Evolutionary conservation across 2,329 filamentous ascomycete genomes (phyloP), one percentile per base, ranked within the genome.

Genomic region (Coleophoma cylindrospora): DNA sequence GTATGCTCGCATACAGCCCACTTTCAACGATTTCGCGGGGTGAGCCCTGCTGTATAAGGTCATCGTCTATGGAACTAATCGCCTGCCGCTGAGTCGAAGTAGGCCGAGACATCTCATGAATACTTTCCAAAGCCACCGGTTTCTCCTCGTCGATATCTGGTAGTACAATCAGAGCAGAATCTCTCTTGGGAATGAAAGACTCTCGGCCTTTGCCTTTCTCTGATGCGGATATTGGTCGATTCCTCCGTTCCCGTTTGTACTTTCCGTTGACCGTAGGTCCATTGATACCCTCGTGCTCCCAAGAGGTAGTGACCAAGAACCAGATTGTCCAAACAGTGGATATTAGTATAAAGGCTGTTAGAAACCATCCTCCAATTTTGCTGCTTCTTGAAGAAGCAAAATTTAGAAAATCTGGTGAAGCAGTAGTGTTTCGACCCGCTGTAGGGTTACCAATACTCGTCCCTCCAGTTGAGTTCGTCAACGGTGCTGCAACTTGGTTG

Each of bases 381-480:
- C 71, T 71, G 12, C 38, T 64, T 7, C 63, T 64, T 0, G 61
- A 68, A 4, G 68, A 57, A 7, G 36, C 43, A 4, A 56, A 44
- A 14, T 37, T 27, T 14, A 44, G 36, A 37, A 17, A 2, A 40
- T 17, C 34, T 32, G 33, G 38, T 12, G 34, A 13, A 15, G 33
- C 48, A 13, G 36, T 45, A 14, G 44, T 43, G 33, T 60, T 62
- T 36, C 53, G 49, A 2, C 63, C 63, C 0, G 62, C 63, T 9
- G 41, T 56, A 8, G 67, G 60, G 46, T 68, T 57, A 1, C 64
- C 72, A 45, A 68, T 65, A 54, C 76, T 80, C 3, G 73, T 86
- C 21, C 84, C 84, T 48, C 84, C 84, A 1, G 68, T 79, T 6
- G 69, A 60, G 14, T 70, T 64, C 6, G 74, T 79, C 36, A 76